phyloP scores from a whole-genome alignment of 192 early-diverging fungal species.

The Backusella tarrabulga region DNA sequence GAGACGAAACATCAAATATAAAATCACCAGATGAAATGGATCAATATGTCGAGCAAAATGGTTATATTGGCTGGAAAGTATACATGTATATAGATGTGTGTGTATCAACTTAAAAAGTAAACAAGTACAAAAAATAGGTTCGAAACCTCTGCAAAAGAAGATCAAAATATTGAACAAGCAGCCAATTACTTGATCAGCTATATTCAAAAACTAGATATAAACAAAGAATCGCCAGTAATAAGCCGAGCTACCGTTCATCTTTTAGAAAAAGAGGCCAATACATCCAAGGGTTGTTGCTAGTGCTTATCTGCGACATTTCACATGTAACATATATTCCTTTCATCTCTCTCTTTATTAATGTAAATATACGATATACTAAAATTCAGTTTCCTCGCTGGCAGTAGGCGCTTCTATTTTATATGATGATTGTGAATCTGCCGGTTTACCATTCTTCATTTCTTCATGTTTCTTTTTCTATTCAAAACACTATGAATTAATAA shows the following conservation, averaged over 20 bases:
- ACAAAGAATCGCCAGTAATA: not conserved
- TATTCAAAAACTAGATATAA: not conserved
- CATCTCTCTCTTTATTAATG: not conserved
- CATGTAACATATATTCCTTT: not conserved
- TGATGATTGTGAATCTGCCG: not conserved
- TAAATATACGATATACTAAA: not conserved
- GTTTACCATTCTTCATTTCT: conserved; percentile 21
- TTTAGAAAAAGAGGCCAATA: not conserved
- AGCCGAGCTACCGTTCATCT: not conserved
- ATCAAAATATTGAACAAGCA: conserved; percentile 58
- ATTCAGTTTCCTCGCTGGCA: not conserved
- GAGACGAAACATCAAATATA: not conserved
- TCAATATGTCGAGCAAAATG: conserved; percentile 46
- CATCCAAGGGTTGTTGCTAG: not conserved
- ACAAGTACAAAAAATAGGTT: conserved; percentile 37
- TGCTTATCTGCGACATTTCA: not conserved
- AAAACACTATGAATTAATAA: not conserved
- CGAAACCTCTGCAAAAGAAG: conserved; percentile 59
- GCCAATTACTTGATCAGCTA: conserved; percentile 39
- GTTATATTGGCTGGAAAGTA: conserved; percentile 50
- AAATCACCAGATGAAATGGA: conserved; percentile 38
- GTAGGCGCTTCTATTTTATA: not conserved
- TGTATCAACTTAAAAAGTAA: not conserved
- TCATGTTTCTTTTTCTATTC: conserved; percentile 48
- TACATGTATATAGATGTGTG: no score